A percentile compares a stretch with the other conserved stretches of the same genome.
Conservation (phyloP, 306 rosid species). For the Medicago arabica region DNA sequence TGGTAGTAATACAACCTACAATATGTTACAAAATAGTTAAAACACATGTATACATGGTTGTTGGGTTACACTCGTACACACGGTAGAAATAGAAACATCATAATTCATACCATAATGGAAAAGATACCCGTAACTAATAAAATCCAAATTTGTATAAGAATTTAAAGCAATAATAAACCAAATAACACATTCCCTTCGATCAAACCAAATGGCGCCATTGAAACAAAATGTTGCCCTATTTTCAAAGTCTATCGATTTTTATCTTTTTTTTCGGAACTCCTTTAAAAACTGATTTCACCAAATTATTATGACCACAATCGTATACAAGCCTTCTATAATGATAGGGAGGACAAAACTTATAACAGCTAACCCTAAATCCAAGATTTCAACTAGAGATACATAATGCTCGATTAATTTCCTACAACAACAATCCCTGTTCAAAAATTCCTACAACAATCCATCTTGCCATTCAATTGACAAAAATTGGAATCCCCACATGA, state of each 20-base stretch:
- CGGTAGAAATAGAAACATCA: neutral
- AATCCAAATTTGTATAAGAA: constrained; percentile 5
- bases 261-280: neutral
- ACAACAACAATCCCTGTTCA: no score
- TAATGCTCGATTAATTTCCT: neutral
- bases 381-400: neutral
- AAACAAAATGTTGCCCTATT: neutral
- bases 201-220: neutral
- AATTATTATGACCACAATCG: neutral
- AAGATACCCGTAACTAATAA: neutral
- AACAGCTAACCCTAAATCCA: neutral
- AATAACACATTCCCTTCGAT: neutral
- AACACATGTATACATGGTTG: neutral
- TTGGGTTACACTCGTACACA: no score
- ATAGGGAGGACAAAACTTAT: neutral
- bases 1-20: constrained; percentile 79
- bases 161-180: neutral
- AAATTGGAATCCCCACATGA: neutral
- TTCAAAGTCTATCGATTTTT: neutral
- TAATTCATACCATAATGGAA: neutral
- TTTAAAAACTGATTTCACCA: neutral
- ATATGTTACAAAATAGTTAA: constrained; percentile 21
- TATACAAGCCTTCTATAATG: neutral
- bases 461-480: neutral
- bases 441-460: neutral